Base-by-base conservation (phyloP, 2,329 filamentous ascomycete species). In the Didymella sp. region DNA sequence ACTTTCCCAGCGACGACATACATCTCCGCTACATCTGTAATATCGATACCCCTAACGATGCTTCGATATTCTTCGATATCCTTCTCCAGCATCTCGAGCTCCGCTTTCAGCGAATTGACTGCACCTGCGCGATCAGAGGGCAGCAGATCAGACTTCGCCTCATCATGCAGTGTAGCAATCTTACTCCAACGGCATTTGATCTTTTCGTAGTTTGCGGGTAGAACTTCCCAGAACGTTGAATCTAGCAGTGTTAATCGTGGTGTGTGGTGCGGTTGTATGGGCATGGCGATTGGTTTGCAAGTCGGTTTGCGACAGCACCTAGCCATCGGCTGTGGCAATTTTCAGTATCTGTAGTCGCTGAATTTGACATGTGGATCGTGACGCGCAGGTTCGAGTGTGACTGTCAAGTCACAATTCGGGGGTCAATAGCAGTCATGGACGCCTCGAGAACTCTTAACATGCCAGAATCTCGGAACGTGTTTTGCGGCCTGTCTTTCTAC, bases 71-170 rank as follows among this genome's bases (percentile, higher is more conserved):
- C 38, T 9, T 46, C 27, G 7, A 65, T 30, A 11, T 65, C 62
- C 3, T 47, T 22, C 25, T 57, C 48, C 21, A 63, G 22, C 57
- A 67, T 58, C 2, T 62, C 43, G 2, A 67, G 45, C 45, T 65
- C 60, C 1, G 55, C 62, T 25, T 57, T 60, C 1, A 65, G 33
- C 6, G 64, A 65, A 21, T 54, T 51, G 0, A 51, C 30, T 8
- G 55, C 57, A 8, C 48, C 45, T 33, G 46, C 40, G 13, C 46
- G 40, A 21, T 56, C 52, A 19, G 46, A 56, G 4, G 52, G n/a
- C 9, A 50, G 6, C 15, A 50, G 9, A 15, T 43, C 47, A 1
- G 28, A 41, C 12, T 17, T 51, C 9, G 46, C 42, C 19, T 50
- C n/a, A 8, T 24, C 37, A 9, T 47, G 24, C 2, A 56, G 35